Evolutionary conservation across 1,284 basidiomycete species (phyloP).

Genomic region (Pseudozyma tsukubaensis): DNA sequence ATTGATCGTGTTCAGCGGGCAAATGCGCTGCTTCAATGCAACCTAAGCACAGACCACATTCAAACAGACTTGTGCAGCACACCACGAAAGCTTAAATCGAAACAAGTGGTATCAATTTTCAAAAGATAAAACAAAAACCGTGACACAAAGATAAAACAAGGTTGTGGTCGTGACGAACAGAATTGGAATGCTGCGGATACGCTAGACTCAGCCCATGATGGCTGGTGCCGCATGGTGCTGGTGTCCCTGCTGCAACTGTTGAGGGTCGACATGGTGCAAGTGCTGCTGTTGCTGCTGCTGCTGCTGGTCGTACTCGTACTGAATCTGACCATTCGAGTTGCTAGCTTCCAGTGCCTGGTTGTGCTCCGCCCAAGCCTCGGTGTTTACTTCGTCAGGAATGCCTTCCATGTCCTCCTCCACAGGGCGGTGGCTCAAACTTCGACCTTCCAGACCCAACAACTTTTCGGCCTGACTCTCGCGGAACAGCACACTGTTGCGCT

Average conservation of each 20-base stretch:
- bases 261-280: neutral
- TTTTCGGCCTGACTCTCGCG: constrained; percentile 44
- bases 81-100: no score
- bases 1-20: no score
- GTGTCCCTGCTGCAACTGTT: constrained; percentile 8
- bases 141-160: no score
- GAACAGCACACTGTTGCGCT: constrained; percentile 49
- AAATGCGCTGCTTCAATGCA: no score
- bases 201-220: constrained; percentile 13
- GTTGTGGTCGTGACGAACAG: no score
- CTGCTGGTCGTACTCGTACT: constrained; percentile 17
- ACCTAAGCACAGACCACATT: no score
- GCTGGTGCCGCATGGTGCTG: constrained; percentile 15
- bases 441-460: constrained; percentile 48
- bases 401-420: constrained; percentile 45
- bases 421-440: constrained; percentile 27
- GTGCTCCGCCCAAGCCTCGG: constrained; percentile 21
- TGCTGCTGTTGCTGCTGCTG: constrained; percentile 2
- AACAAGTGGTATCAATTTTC: no score
- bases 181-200: no score
- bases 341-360: neutral
- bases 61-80: no score
- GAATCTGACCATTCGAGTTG: constrained; percentile 10
- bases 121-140: no score
- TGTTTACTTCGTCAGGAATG: constrained; percentile 18